Base-by-base conservation (phyloP, 129 eudicot genomes). In the Flaveria linearis region DNA sequence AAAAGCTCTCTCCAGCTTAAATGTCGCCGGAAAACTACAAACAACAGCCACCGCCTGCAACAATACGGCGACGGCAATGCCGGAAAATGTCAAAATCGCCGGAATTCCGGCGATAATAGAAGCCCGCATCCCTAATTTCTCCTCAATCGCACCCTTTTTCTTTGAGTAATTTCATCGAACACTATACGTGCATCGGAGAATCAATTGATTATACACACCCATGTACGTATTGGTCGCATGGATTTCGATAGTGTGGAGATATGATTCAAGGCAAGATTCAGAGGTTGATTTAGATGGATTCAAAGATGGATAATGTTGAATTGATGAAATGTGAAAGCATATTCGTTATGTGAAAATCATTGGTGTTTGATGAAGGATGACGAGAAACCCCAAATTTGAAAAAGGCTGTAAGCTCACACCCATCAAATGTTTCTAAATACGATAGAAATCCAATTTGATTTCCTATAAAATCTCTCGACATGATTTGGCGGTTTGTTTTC, bases 1-100 rank as follows among this genome's bases (percentile, higher is more conserved):
- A 81, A 91, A 86, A 52, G 94, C 94, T 69, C 99, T 83, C 72
- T 89, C 90, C 50, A 95, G 83, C 12, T 81, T 87, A 75, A 91
- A 57, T 51, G 74, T 68, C 81, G 77, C n/a, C 36, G 82, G 84
- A 62, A 74, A 72, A 79, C 78, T 77, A 42, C 85, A 80, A 1
- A 72, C 76, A 83, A 82, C 86, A 56, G 71, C 85, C 75, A 66
- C 77, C 62, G 60, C 79, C 78, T 76, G 76, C 77, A 74, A 58
- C 64, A 79, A 9, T 43, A 82, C 55, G 45, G 45, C 80, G 64
- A 74, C 56, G 2, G 18, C 80, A 66, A 67, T 17, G 63, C 79
- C 28, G 78, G 78, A 68, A 64, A 64, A 81, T 17, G 70, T 57
- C 66, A 76, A 73, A 69, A 22, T 71, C 28, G 68, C 73, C 68